Conservation (phyloP, 192 early-diverging fungal genomes). For the Coemansia sp. region DNA sequence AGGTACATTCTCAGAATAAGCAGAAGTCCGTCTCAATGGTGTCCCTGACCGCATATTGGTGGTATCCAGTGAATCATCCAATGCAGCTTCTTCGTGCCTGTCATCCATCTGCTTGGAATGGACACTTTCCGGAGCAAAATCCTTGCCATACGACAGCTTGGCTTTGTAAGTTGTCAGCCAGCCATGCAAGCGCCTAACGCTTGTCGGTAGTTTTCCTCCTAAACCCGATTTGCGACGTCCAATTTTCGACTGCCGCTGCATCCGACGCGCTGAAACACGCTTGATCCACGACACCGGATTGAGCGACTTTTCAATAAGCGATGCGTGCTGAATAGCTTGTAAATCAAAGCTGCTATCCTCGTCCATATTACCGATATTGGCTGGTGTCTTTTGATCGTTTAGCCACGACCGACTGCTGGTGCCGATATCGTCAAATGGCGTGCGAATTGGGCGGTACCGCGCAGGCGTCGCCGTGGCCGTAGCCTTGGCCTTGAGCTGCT, state of each 20-base stretch:
- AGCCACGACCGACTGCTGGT: constrained; percentile 29
- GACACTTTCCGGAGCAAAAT: constrained; percentile 13
- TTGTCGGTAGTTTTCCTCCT: constrained; percentile 2
- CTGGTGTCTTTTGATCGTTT: constrained; percentile 17
- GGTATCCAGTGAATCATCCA: neutral
- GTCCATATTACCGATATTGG: constrained; percentile 6
- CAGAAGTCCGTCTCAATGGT: neutral
- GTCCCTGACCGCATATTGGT: too few relatives aligned
- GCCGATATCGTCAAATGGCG: constrained; percentile 43
- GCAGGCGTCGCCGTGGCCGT: constrained; percentile 11
- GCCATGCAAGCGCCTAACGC: constrained; percentile 24
- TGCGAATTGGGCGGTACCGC: constrained; percentile 29
- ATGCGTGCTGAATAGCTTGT: constrained; percentile 10
- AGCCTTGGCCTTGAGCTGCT: neutral
- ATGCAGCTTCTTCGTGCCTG: neutral
- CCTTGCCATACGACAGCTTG: constrained; percentile 24
- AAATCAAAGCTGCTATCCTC: neutral
- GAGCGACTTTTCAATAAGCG: constrained; percentile 39
- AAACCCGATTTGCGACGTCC: neutral
- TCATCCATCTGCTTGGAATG: neutral
- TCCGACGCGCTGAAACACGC: constrained; percentile 29
- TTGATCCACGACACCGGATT: constrained; percentile 47
- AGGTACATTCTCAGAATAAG: neutral
- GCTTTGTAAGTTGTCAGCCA: constrained; percentile 45
- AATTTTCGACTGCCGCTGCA: constrained; percentile 16